A percentile compares a stretch with the other conserved stretches of the same genome.
phyloP scores from a whole-genome alignment of 1,284 basidiomycete species.

The Leccinum solheimii region DNA sequence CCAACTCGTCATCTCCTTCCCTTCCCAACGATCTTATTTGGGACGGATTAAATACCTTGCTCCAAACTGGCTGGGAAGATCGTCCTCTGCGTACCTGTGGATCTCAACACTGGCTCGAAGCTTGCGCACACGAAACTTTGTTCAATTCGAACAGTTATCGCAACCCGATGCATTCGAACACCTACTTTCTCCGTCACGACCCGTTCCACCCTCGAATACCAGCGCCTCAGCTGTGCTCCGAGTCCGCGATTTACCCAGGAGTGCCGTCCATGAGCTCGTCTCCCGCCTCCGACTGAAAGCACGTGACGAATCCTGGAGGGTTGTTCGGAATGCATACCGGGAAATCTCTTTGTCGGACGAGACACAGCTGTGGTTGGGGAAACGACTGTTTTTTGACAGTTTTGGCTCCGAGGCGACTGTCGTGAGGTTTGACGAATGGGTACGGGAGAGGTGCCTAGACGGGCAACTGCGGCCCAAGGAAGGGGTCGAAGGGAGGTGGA shows the following conservation, averaged over 20 bases:
- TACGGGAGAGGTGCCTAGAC: conserved; percentile 41
- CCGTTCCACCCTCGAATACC: conserved; percentile 4
- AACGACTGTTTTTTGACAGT: conserved; percentile 40
- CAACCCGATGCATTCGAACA: conserved; percentile 30
- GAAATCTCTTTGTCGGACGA: conserved; percentile 50
- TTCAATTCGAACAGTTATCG: conserved; percentile 47
- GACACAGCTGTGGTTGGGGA: conserved; percentile 53
- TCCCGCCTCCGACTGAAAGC: conserved; percentile 49
- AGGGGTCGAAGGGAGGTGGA: conserved; percentile 57
- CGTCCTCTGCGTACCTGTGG: conserved; percentile 45
- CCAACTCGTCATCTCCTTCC: conserved; percentile 54
- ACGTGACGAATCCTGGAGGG: conserved; percentile 54
- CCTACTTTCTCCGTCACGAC: conserved; percentile 17
- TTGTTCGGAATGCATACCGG: conserved; percentile 64
- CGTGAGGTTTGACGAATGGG: conserved; percentile 44
- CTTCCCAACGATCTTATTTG: conserved; percentile 57
- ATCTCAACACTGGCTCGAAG: conserved; percentile 46
- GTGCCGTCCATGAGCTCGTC: conserved; percentile 47
- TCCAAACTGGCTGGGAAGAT: conserved; percentile 37
- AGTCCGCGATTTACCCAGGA: conserved; percentile 35
- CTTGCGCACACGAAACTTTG: conserved; percentile 54
- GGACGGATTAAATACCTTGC: conserved; percentile 47
- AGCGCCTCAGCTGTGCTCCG: neutral
- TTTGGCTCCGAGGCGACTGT: conserved; percentile 36
- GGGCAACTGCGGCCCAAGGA: conserved; percentile 56